Conservation (phyloP, 2,329 filamentous ascomycete species). For the Xylaria sp. region DNA sequence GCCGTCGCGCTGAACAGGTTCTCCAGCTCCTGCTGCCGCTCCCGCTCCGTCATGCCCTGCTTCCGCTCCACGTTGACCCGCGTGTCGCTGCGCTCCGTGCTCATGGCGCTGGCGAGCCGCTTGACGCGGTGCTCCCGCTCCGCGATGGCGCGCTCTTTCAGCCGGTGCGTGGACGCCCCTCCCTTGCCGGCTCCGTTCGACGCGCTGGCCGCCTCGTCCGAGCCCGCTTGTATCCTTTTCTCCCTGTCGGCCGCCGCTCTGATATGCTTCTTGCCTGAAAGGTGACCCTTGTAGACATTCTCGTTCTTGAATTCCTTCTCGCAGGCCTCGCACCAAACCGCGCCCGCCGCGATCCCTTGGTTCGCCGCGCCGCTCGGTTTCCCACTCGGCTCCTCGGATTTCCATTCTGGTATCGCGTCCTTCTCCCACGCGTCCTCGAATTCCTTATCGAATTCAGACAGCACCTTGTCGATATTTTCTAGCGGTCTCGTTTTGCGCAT, state of each 20-base stretch:
- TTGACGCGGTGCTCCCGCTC: constrained; percentile 85
- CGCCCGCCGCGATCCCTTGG: constrained; percentile 54
- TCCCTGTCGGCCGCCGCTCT: constrained; percentile 73
- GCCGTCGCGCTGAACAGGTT: constrained; percentile 68
- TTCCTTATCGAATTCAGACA: constrained; percentile 76
- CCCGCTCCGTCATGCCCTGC: constrained; percentile 95
- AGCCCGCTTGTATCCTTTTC: constrained; percentile 47
- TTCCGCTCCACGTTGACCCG: constrained; percentile 93
- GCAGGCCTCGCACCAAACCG: constrained; percentile 87
- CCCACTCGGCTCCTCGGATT: constrained; percentile 52
- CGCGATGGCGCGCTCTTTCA: constrained; percentile 90
- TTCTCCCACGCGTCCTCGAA: constrained; percentile 84
- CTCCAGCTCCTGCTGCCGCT: constrained; percentile 91
- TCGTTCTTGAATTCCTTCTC: constrained; percentile 95
- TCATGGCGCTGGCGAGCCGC: constrained; percentile 79
- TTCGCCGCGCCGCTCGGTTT: constrained; percentile 43
- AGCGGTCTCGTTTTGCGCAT: constrained; percentile 82
- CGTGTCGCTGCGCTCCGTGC: constrained; percentile 85
- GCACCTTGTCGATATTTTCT: constrained; percentile 80
- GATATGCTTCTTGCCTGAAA: constrained; percentile 90
- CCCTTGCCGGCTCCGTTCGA: constrained; percentile 33
- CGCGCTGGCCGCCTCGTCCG: constrained; percentile 22
- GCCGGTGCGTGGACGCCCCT: constrained; percentile 49
- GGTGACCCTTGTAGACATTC: constrained; percentile 88
- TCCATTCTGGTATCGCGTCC: constrained; percentile 80